These are phyloP conservation scores for Fusarium musae DNA, from an alignment of 2,329 filamentous ascomycete genomes.

Conservation along the genomic window DNA sequence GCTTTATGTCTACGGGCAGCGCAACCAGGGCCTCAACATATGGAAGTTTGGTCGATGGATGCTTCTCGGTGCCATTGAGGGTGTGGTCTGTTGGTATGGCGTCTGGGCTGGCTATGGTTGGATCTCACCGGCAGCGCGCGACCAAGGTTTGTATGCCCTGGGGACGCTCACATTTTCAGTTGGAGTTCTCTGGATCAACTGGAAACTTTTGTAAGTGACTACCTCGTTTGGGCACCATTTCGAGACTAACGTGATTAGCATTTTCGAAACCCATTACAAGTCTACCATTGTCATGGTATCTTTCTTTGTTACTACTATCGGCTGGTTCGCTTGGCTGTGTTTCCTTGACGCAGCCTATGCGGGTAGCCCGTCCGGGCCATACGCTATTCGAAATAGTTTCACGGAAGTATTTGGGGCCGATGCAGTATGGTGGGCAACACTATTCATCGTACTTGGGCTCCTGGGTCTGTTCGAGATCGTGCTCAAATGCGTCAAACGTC, in stretches of 20 bases:
- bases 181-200: slow-evolving; percentile 76
- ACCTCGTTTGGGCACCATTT: background rate
- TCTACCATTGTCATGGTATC: slow-evolving; percentile 69
- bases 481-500: slow-evolving; percentile 61
- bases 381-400: slow-evolving; percentile 77
- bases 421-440: slow-evolving; percentile 77
- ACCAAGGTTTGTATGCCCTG: slow-evolving; percentile 78
- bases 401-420: slow-evolving; percentile 74
- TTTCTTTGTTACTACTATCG: slow-evolving; percentile 68
- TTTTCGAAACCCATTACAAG: slow-evolving; percentile 83
- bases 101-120: slow-evolving; percentile 63
- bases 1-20: slow-evolving; percentile 85
- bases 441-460: slow-evolving; percentile 71
- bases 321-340: slow-evolving; percentile 80
- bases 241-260: slow-evolving; percentile 51
- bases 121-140: slow-evolving; percentile 62
- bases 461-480: slow-evolving; percentile 74
- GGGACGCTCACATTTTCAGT: slow-evolving; percentile 78
- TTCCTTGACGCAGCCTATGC: slow-evolving; percentile 75
- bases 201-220: slow-evolving; percentile 76
- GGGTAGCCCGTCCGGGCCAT: slow-evolving; percentile 59
- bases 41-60: slow-evolving; percentile 81
- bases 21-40: slow-evolving; percentile 77
- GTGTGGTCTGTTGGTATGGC: slow-evolving; percentile 78
- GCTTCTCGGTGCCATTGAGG: slow-evolving; percentile 76